Percentiles rank a stretch among this genome's conserved stretches.
Evolutionary conservation across 495 filamentous ascomycete species (phyloP).

Genomic region (Neurospora cerealis): DNA sequence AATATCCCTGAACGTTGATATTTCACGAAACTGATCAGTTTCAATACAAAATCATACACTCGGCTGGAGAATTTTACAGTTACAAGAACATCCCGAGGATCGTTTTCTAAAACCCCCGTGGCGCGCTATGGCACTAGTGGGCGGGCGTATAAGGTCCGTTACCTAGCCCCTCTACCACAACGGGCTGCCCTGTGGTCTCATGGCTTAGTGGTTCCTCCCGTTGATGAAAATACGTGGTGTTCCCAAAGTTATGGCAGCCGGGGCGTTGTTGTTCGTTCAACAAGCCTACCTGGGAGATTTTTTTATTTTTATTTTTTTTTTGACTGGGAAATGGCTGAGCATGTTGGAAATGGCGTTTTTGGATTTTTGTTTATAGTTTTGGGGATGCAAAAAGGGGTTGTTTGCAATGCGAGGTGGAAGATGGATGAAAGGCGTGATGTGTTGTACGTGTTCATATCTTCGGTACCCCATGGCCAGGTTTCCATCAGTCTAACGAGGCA

Average conservation of each 20-base stretch:
- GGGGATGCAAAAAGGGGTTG: neutral
- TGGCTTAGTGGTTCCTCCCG: neutral
- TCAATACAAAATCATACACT: too few relatives aligned
- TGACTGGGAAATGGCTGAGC: neutral
- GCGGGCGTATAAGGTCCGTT: neutral
- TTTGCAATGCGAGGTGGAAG: neutral
- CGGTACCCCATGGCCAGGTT: too few relatives aligned
- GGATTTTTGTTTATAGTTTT: neutral
- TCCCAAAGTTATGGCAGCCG: neutral
- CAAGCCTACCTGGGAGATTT: neutral
- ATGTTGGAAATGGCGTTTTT: neutral
- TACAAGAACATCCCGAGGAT: too few relatives aligned
- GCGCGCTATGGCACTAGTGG: too few relatives aligned
- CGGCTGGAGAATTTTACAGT: too few relatives aligned
- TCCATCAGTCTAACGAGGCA: too few relatives aligned
- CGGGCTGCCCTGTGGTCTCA: neutral
- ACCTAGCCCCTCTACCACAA: neutral
- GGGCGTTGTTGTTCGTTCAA: neutral
- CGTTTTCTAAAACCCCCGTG: too few relatives aligned
- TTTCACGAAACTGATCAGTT: too few relatives aligned
- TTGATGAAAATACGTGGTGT: neutral
- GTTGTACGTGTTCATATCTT: too few relatives aligned
- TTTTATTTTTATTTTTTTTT: neutral
- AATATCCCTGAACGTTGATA: too few relatives aligned
- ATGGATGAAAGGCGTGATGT: too few relatives aligned